A percentile compares a stretch with the other conserved stretches of the same genome.
These are phyloP conservation scores for Exutisphaerella laricina DNA, from an alignment of 2,329 filamentous ascomycete genomes.

Conservation along the genomic window DNA sequence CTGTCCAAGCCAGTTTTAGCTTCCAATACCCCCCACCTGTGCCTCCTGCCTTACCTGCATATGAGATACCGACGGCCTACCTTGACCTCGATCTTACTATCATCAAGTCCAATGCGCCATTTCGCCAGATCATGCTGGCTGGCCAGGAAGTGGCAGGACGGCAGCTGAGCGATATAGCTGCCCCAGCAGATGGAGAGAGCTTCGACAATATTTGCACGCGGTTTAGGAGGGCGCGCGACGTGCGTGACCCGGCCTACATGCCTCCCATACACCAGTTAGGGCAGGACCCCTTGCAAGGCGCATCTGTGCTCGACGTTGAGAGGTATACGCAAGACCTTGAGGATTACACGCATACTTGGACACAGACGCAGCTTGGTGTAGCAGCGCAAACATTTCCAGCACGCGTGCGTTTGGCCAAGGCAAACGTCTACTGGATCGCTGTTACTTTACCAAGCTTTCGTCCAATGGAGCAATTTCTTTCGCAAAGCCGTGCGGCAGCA, in stretches of 20 bases:
- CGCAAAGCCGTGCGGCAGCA: conserved; percentile 5
- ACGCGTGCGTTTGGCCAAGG: conserved; percentile 38
- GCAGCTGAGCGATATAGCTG: conserved; percentile 41
- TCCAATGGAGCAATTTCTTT: conserved; percentile 16
- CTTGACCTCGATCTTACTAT: conserved; percentile 46
- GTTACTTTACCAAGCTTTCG: conserved; percentile 35
- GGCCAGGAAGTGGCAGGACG: conserved; percentile 36
- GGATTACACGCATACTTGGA: conserved; percentile 38
- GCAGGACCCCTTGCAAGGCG: conserved; percentile 39
- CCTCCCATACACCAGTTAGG: conserved; percentile 44
- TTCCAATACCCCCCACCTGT: conserved; percentile 10
- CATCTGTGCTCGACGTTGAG: conserved; percentile 41
- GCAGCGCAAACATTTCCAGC: conserved; percentile 34
- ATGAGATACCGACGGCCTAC: conserved; percentile 36
- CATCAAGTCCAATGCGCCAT: conserved; percentile 42
- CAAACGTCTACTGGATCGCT: conserved; percentile 43
- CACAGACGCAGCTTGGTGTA: conserved; percentile 34
- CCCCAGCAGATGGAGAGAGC: conserved; percentile 37
- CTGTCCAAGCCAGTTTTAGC: conserved; percentile 15
- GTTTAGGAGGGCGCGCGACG: conserved; percentile 44
- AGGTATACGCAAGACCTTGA: conserved; percentile 41
- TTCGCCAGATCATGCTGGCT: conserved; percentile 40
- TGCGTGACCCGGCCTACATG: conserved; percentile 46
- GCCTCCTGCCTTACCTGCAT: conserved; percentile 8
- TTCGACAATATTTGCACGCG: conserved; percentile 42